Conservation (phyloP, 2,329 filamentous ascomycete species). For the Penicillium sp. region DNA sequence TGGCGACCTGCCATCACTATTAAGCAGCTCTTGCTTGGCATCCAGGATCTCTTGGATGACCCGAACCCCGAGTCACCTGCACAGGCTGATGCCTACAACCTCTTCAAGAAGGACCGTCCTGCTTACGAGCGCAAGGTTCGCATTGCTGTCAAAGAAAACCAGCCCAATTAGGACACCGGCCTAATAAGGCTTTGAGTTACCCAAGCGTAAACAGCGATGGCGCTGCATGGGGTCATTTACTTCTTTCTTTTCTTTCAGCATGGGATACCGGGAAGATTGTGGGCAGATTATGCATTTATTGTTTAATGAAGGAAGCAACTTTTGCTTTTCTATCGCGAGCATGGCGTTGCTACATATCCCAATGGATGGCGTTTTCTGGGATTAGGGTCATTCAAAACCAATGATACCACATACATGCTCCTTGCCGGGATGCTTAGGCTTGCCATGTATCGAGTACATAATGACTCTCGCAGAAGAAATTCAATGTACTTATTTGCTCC, state of each 20-base stretch:
- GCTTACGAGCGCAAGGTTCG: conserved; percentile 89
- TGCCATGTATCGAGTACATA: background rate
- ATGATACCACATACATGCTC: conserved; percentile 3
- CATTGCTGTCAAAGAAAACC: conserved; percentile 85
- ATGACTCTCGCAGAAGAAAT: background rate
- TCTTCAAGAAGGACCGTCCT: conserved; percentile 83
- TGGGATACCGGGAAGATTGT: background rate
- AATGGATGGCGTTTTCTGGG: conserved; percentile 21
- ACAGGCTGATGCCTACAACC: conserved; percentile 94
- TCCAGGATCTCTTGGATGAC: conserved; percentile 92
- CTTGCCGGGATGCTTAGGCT: background rate
- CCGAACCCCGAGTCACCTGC: conserved; percentile 96
- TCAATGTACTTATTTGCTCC: background rate
- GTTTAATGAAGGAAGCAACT: conserved; percentile 15
- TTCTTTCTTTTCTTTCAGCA: conserved; percentile 14
- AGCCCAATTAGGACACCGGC: conserved; percentile 81
- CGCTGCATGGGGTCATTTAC: conserved; percentile 2
- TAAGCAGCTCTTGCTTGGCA: conserved; percentile 93
- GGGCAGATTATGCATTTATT: conserved; percentile 17
- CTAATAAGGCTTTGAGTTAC: conserved; percentile 51
- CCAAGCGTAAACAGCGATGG: conserved; percentile 5
- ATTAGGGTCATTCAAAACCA: conserved; percentile 4
- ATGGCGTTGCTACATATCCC: conserved; percentile 24
- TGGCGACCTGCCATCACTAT: conserved; percentile 99
- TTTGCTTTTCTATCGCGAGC: conserved; percentile 23